Evolutionary conservation across 2,329 filamentous ascomycete genomes (phyloP).

Genomic region (Lachnellula subtilissima): DNA sequence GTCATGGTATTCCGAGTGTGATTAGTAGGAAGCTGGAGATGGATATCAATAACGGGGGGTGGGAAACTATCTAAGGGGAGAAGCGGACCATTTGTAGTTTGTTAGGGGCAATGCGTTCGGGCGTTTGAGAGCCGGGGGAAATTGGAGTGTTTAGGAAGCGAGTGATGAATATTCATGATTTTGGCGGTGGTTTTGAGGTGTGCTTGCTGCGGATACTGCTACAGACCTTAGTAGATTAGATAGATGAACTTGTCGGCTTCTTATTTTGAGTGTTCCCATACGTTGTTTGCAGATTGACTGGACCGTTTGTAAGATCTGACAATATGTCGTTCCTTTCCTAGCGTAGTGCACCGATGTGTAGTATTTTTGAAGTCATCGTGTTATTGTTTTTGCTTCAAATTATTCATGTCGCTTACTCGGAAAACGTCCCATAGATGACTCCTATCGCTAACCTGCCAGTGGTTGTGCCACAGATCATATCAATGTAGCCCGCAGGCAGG

Average conservation of each 20-base stretch:
- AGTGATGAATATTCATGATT: no score
- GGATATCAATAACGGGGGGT: conserved; percentile 95
- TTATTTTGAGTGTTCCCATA: background rate
- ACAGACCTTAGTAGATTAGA: background rate
- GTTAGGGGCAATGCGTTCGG: background rate
- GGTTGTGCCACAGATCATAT: conserved; percentile 32
- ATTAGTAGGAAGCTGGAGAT: conserved; percentile 88
- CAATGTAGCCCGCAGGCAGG: conserved; percentile 35
- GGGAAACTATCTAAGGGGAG: conserved; percentile 66
- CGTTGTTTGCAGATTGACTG: background rate
- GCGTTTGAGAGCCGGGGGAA: background rate
- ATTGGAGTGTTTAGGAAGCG: background rate
- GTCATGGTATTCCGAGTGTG: conserved; percentile 79
- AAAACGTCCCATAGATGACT: background rate
- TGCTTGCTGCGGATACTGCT: no score
- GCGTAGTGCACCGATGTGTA: no score
- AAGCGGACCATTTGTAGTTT: background rate
- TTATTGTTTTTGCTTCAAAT: no score
- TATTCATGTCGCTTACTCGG: no score
- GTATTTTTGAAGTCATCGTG: no score
- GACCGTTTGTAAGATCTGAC: no score
- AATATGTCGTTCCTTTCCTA: no score
- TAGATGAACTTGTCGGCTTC: background rate
- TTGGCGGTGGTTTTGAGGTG: no score
- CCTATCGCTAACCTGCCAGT: conserved; percentile 28